phyloP scores from a whole-genome alignment of 768 basidiomycete species.

The Boletus vermiculosoides region DNA sequence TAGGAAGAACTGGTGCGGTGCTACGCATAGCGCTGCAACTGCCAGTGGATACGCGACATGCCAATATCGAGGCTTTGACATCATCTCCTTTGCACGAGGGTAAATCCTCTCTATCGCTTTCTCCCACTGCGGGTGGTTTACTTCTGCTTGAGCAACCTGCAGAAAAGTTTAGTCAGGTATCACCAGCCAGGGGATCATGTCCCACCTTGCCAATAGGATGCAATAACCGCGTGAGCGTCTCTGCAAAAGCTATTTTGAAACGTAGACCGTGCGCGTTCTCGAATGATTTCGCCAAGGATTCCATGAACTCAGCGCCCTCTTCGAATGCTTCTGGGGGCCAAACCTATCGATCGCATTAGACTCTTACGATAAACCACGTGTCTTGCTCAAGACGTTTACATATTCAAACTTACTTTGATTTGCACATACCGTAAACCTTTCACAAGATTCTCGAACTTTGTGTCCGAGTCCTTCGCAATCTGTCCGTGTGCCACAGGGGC shows the following conservation, averaged over 20 bases:
- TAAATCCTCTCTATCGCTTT: slow-evolving; percentile 85
- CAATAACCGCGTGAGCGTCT: slow-evolving; percentile 70
- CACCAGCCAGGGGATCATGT: not conserved
- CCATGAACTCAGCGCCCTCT: slow-evolving; percentile 89
- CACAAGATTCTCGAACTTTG: slow-evolving; percentile 81
- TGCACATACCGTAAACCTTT: slow-evolving; percentile 78
- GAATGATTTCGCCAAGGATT: slow-evolving; percentile 79
- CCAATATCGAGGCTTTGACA: slow-evolving; percentile 90
- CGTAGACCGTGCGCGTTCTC: slow-evolving; percentile 79
- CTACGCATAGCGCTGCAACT: slow-evolving; percentile 81
- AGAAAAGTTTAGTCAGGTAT: not conserved
- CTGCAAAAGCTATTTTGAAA: slow-evolving; percentile 83
- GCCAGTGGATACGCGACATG: slow-evolving; percentile 79
- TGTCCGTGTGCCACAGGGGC: slow-evolving; percentile 71
- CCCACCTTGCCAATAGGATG: slow-evolving; percentile 86
- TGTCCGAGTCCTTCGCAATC: slow-evolving; percentile 76
- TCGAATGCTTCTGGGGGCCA: slow-evolving; percentile 94
- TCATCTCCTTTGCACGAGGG: slow-evolving; percentile 81
- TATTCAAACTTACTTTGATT: slow-evolving; percentile 57
- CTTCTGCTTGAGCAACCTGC: slow-evolving; percentile 92
- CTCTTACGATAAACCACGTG: not conserved
- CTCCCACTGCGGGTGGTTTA: slow-evolving; percentile 93
- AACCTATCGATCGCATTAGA: slow-evolving; percentile 48
- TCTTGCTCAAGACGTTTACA: not conserved
- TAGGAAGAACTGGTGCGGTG: slow-evolving; percentile 80